Evolutionary conservation across 1,284 basidiomycete genomes (phyloP), one percentile per base, ranked within the genome.

Genomic region (Apiotrichum domesticum): DNA sequence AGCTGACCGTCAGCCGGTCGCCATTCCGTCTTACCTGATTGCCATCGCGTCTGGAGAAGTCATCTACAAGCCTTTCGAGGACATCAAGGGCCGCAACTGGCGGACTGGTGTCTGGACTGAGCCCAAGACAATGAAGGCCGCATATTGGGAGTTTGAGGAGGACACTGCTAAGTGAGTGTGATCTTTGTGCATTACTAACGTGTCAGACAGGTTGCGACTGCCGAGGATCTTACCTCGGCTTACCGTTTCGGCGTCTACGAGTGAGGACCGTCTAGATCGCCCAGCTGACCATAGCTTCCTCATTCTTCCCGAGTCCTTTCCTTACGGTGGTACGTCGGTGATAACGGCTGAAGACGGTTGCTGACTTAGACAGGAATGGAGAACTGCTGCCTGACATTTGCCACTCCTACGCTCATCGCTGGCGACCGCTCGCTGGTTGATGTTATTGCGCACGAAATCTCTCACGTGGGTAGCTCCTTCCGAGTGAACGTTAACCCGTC

Each of bases 241-340:
- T 98, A 98, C 75, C 80, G 81, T 49, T 98, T 95, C 78, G 88
- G 88, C 2, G 86, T 93, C 3, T 97, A 93, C 70, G 93, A 97
- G 48, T 50, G 11, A 39, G 47, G 37, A 33, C 13, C 29, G 3
- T 8, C 6, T 3, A 8, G 29, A 21, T 6, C 4, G 21, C 9
- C 21, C 4, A 14, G 4, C 29, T 50, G 15, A 50, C 37, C 3
- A 2, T 29, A 50, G 48, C 73, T 77, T 94, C 6, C 80, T 98
- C 35, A 87, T 98, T n/a, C 80, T 97, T 7, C 95, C 95, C 0
- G 87, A 91, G 13, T 89, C 88, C 0, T 98, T 97, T 81, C 94
- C 94, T 0, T 97, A 88, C 71, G 88, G 89, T 40, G 89, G 90
- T 63, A 87, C 90, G 90, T 86, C 64, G 14, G 9, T 21, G 21